These are phyloP conservation scores for Cytospora paraplurivora DNA, from an alignment of 2,329 filamentous ascomycete species.

Conservation along the genomic window DNA sequence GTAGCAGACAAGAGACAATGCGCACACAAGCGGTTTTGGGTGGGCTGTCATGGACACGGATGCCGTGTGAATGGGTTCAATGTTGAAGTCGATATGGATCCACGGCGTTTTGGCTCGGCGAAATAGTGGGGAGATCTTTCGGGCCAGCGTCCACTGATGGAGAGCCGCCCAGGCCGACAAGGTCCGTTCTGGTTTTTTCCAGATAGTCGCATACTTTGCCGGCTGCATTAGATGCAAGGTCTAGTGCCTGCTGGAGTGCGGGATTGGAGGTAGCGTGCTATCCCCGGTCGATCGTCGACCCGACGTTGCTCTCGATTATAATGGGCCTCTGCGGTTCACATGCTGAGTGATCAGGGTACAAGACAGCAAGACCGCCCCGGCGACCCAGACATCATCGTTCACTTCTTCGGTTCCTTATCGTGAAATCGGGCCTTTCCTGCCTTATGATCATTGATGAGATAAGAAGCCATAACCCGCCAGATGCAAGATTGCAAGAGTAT, in stretches of 20 bases:
- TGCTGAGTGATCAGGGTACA: too few species aligned
- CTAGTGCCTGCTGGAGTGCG: not conserved
- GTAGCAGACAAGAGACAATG: slow-evolving; percentile 1
- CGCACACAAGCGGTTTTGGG: slow-evolving; percentile 11
- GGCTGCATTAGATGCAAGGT: not conserved
- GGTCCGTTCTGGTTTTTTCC: not conserved
- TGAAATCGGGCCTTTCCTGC: slow-evolving; percentile 23
- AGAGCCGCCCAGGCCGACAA: slow-evolving; percentile 24
- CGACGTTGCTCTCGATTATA: not conserved
- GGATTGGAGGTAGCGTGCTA: slow-evolving; percentile 16
- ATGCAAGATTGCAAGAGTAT: slow-evolving; percentile 20
- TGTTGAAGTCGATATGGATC: slow-evolving; percentile 37
- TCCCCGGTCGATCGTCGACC: slow-evolving; percentile 19
- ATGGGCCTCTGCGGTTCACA: not conserved
- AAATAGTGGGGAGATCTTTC: slow-evolving; percentile 54
- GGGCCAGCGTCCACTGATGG: slow-evolving; percentile 34
- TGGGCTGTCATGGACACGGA: slow-evolving; percentile 21
- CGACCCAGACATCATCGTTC: not conserved
- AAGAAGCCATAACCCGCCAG: slow-evolving; percentile 22
- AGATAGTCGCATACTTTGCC: slow-evolving; percentile 14
- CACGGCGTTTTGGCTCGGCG: slow-evolving; percentile 59
- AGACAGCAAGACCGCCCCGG: not conserved
- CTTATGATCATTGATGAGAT: slow-evolving; percentile 18
- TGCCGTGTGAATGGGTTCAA: not conserved
- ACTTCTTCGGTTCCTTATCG: slow-evolving; percentile 2